These are phyloP conservation scores for Aspergillus phoenicis DNA, from an alignment of 2,329 filamentous ascomycete species.

Conservation along the genomic window DNA sequence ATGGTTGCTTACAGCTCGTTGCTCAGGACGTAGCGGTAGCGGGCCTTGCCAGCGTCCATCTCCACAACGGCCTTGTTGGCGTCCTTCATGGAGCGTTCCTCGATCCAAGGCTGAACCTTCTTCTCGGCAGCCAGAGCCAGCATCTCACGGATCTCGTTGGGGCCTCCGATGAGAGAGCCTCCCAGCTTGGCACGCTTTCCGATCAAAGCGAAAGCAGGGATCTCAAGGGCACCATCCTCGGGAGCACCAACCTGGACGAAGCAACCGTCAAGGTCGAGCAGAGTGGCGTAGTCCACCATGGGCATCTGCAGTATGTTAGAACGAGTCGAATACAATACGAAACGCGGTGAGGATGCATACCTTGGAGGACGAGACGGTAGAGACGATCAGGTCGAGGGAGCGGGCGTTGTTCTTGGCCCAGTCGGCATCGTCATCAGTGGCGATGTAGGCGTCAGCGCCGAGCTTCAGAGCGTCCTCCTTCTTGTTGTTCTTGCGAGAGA, in stretches of 20 bases:
- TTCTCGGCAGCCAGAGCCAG: slow-evolving; percentile 45
- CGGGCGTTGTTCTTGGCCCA: slow-evolving; percentile 53
- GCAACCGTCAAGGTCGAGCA: slow-evolving; percentile 59
- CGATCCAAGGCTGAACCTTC: slow-evolving; percentile 44
- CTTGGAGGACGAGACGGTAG: slow-evolving; percentile 53
- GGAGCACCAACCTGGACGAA: slow-evolving; percentile 69
- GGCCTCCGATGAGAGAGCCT: slow-evolving; percentile 48
- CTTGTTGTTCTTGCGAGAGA: slow-evolving; percentile 56
- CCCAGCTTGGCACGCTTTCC: slow-evolving; percentile 51
- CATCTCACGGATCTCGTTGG: slow-evolving; percentile 47
- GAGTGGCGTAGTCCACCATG: slow-evolving; percentile 59
- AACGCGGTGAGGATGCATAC: background rate
- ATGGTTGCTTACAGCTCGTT: slow-evolving; percentile 36
- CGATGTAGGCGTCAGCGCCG: slow-evolving; percentile 59
- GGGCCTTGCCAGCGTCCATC: slow-evolving; percentile 46
- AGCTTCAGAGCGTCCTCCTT: slow-evolving; percentile 56
- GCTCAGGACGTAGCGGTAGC: slow-evolving; percentile 48
- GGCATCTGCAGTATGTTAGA: slow-evolving; percentile 53
- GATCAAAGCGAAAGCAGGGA: slow-evolving; percentile 61
- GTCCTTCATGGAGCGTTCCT: slow-evolving; percentile 45
- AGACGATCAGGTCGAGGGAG: slow-evolving; percentile 59
- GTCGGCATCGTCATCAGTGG: slow-evolving; percentile 56
- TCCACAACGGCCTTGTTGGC: slow-evolving; percentile 47
- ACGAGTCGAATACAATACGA: no score
- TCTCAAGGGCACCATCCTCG: slow-evolving; percentile 57